Conservation (phyloP, 805 yeast species). For the Danielia oregonensis region DNA sequence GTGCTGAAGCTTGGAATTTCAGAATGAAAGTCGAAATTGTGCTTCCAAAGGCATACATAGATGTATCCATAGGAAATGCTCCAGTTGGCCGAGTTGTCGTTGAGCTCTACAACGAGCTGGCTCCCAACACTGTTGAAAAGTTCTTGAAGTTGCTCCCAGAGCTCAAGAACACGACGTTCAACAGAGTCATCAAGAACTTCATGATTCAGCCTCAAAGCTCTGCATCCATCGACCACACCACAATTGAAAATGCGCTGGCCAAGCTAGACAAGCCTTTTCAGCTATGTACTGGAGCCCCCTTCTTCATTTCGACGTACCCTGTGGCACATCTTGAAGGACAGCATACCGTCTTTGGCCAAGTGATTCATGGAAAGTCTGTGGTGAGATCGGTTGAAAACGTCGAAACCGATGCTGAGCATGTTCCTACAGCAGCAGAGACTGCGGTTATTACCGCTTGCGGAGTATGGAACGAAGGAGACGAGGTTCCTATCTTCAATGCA, state of each 20-base stretch:
- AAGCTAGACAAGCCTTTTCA: conserved; percentile 45
- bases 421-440: conserved; percentile 35
- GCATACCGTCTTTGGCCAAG: conserved; percentile 75
- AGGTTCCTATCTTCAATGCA: conserved; percentile 59
- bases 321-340: conserved; percentile 73
- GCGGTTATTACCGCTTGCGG: conserved; percentile 60
- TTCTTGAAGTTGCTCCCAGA: conserved; percentile 40
- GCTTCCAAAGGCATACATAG: conserved; percentile 43
- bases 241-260: conserved; percentile 53
- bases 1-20: no score
- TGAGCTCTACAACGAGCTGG: conserved; percentile 44
- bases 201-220: conserved; percentile 56
- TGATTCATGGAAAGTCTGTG: conserved; percentile 63
- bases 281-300: conserved; percentile 60
- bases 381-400: conserved; percentile 60
- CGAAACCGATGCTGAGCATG: conserved; percentile 37
- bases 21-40: conserved; percentile 33
- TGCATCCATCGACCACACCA: conserved; percentile 30
- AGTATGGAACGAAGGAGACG: conserved; percentile 50
- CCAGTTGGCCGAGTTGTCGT: conserved; percentile 59
- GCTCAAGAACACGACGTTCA: conserved; percentile 49
- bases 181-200: conserved; percentile 64
- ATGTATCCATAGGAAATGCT: conserved; percentile 42
- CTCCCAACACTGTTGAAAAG: conserved; percentile 56
- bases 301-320: conserved; percentile 66